A percentile compares a stretch with the other conserved stretches of the same genome.
Conservation (phyloP, 805 yeast genomes). For the Metschnikowia kunwiensis region DNA sequence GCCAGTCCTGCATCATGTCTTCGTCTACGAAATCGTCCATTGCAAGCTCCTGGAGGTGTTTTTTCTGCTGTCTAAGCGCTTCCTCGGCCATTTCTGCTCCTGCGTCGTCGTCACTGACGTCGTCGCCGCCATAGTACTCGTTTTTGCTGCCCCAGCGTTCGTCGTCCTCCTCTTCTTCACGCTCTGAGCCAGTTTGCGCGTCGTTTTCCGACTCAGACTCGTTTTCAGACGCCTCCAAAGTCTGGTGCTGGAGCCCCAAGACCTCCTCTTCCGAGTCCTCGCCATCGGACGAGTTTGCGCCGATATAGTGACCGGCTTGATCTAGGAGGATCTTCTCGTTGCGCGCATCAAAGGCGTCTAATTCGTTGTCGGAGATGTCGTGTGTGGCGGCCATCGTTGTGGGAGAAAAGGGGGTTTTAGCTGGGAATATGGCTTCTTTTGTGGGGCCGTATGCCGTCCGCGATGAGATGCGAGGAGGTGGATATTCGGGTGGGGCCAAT, state of each 20-base stretch:
- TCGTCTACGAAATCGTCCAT: conserved; percentile 65
- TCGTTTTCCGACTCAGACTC: conserved; percentile 48
- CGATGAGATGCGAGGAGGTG: background rate
- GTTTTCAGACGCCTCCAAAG: conserved; percentile 18
- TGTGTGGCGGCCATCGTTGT: conserved; percentile 2
- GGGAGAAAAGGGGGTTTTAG: background rate
- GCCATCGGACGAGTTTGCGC: conserved; percentile 29
- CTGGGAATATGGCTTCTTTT: no score
- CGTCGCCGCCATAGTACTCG: conserved; percentile 57
- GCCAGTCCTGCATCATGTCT: conserved; percentile 79
- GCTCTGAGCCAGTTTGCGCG: conserved; percentile 29
- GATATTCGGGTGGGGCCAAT: no score
- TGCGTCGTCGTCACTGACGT: conserved; percentile 68
- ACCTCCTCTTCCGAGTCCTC: conserved; percentile 58
- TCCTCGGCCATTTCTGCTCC: conserved; percentile 80
- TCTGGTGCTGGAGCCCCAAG: conserved; percentile 30
- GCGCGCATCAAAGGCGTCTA: conserved; percentile 63
- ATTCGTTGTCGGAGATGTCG: conserved; percentile 43
- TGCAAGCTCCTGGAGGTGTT: conserved; percentile 65
- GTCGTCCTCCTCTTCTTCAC: conserved; percentile 38
- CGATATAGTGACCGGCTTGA: conserved; percentile 48
- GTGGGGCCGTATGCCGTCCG: no score
- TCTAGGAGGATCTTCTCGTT: conserved; percentile 56
- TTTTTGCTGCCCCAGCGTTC: conserved; percentile 46
- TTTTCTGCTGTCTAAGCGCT: conserved; percentile 80